Percentiles rank a stretch among this genome's conserved stretches.
Conservation (phyloP, 1,284 basidiomycete species). For the Fomitopsis palustris region DNA sequence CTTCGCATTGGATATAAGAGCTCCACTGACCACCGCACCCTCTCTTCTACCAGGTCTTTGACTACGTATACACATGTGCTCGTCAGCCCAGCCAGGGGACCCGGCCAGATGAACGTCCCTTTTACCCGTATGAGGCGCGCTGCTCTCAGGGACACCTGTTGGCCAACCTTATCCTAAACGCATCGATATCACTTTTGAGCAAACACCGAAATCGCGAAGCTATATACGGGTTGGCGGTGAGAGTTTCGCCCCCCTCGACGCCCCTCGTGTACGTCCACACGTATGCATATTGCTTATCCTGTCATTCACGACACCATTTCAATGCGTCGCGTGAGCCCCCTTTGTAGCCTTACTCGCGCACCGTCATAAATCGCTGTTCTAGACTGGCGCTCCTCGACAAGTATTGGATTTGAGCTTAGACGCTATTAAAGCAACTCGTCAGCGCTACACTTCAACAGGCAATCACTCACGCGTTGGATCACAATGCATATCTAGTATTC, state of each 20-base stretch:
- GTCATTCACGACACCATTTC: background rate
- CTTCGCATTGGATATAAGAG: background rate
- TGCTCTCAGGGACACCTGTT: background rate
- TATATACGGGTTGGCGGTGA: background rate
- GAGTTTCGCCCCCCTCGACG: background rate
- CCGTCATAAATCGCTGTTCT: background rate
- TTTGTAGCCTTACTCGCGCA: background rate
- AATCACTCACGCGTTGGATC: background rate
- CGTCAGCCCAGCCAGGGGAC: no score
- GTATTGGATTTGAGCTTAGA: background rate
- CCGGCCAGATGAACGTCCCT: background rate
- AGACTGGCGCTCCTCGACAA: background rate
- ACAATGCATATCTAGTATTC: background rate
- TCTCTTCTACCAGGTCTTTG: background rate
- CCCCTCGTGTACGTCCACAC: background rate
- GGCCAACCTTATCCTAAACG: background rate
- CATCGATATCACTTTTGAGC: background rate
- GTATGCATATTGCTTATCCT: background rate
- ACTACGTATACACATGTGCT: background rate
- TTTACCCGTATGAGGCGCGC: background rate
- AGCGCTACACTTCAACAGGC: background rate
- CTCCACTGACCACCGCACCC: background rate
- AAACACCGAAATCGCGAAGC: background rate
- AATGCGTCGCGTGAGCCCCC: background rate
- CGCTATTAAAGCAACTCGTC: background rate